These are phyloP conservation scores for Colletotrichum neosansevieriae DNA, from an alignment of 2,329 filamentous ascomycete genomes.

Conservation along the genomic window DNA sequence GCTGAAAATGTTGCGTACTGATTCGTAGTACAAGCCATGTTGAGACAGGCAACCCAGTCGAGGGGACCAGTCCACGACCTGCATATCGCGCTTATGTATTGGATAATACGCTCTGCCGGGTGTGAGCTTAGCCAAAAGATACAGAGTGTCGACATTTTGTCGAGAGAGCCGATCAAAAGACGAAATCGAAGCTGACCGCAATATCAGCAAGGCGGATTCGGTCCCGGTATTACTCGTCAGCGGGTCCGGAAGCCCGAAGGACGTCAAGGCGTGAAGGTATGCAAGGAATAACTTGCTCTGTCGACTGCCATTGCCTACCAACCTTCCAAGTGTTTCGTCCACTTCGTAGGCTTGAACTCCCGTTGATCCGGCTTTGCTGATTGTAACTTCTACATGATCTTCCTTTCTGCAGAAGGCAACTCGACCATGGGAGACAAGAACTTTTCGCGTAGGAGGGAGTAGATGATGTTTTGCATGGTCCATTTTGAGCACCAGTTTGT, in stretches of 20 bases:
- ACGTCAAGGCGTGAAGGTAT: slow-evolving; percentile 67
- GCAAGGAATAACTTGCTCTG: slow-evolving; percentile 64
- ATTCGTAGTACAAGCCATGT: slow-evolving; percentile 54
- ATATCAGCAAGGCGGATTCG: slow-evolving; percentile 63
- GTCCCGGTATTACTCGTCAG: slow-evolving; percentile 65
- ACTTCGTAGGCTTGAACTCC: slow-evolving; percentile 59
- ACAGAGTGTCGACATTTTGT: slow-evolving; percentile 46
- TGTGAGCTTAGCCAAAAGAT: slow-evolving; percentile 54
- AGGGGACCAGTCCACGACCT: slow-evolving; percentile 57
- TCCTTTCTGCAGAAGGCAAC: no score
- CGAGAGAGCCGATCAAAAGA: slow-evolving; percentile 58
- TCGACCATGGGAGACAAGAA: neutral
- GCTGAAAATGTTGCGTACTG: slow-evolving; percentile 51
- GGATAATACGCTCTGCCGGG: slow-evolving; percentile 62
- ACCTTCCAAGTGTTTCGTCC: slow-evolving; percentile 60
- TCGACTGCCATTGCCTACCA: slow-evolving; percentile 63
- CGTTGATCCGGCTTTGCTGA: slow-evolving; percentile 43
- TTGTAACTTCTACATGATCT: slow-evolving; percentile 52
- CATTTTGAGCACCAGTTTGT: slow-evolving; percentile 59
- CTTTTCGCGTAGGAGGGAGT: slow-evolving; percentile 43
- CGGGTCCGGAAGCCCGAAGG: slow-evolving; percentile 62
- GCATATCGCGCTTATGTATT: slow-evolving; percentile 55
- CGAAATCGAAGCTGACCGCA: slow-evolving; percentile 60
- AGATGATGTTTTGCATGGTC: slow-evolving; percentile 18
- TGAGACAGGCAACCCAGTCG: slow-evolving; percentile 58